Evolutionary conservation across 75 land plant genomes (phyloP), one percentile per base, ranked within the genome.

Genomic region (Ceratopteris richardii): DNA sequence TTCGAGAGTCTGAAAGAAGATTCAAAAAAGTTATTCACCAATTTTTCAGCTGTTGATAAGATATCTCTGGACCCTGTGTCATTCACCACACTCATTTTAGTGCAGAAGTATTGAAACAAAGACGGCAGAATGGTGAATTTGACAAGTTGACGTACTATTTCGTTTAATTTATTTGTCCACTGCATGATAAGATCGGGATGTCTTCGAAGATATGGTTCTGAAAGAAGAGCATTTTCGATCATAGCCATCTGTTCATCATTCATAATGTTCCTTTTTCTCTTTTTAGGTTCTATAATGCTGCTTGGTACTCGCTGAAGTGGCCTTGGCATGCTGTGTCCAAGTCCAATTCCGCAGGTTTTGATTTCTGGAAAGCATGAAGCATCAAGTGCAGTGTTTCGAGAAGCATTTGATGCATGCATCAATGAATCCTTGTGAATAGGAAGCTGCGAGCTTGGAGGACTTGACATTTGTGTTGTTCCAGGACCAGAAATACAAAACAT

Each of bases 31-130:
- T 7, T 14, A 20, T 5, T 57, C 72, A 82, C 97, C 97, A 90
- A 59, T 90, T 90, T 75, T 79, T 87, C 14, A 90, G 83, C 68
- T 87, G 87, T 9, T 87, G 75, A 51, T 77, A 47, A 46, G 92
- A 79, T 44, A 90, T 65, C 64, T 90, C 92, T 27, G 87, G 60
- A 56, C 97, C 97, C 97, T 90, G 91, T 13, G n/a, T n/a, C n/a
- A n/a, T n/a, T n/a, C n/a, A n/a, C n/a, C n/a, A n/a, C n/a, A n/a
- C n/a, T n/a, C n/a, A n/a, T n/a, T n/a, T n/a, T n/a, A n/a, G n/a
- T n/a, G n/a, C n/a, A n/a, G n/a, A n/a, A n/a, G n/a, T n/a, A n/a
- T n/a, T n/a, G n/a, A n/a, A n/a, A n/a, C n/a, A n/a, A n/a, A n/a
- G n/a, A n/a, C n/a, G n/a, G n/a, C n/a, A n/a, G n/a, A n/a, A n/a